Evolutionary conservation across 345 rosid genomes (phyloP), one percentile per base, ranked within the genome.

Genomic region (Acer yangbiense): DNA sequence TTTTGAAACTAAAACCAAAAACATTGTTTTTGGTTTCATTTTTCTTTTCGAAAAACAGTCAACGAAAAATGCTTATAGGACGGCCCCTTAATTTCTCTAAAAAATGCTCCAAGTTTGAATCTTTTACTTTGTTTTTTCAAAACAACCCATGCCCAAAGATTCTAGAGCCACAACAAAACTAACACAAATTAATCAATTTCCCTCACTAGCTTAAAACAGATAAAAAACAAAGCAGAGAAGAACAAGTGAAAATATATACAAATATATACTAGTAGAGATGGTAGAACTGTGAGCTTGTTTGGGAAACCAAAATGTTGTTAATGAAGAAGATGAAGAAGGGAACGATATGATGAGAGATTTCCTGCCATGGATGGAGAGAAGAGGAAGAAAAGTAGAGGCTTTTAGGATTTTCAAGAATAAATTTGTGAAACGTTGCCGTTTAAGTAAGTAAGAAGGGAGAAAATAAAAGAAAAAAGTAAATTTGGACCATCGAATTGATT

Each of bases 181-280:
- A 46, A 46, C 14, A 54, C 6, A 35, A 4, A 54, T 54, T 17
- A 54, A 20, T 21, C 64, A 60, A 60, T 4, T 60, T 25, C 39
- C 64, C 64, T 60, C 27, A 18, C 27, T 58, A 58, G 25, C 63
- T 58, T 9, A 29, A 20, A 29, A 65, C 57, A 44, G 46, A 25
- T 6, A 73, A 72, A 54, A 1, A 74, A 21, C 18, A 29, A 35
- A 73, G 39, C 25, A 46, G 17, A 54, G 21, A 69, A 77, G 21
- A 17, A 1, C n/a, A 18, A 43, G 9, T 43, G 8, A 5, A 41
- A 5, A 41, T 41, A 41, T 41, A 41, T 41, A 41, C 9, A 29
- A 1, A 41, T 41, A 41, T 41, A 73, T 70, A 88, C 94, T 89
- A 41, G 81, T 41, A 41, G 82, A 78, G 57, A 65, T 23, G 46